A percentile compares a stretch with the other conserved stretches of the same genome.
These are phyloP conservation scores for Lactarius indigo DNA, from an alignment of 768 basidiomycete genomes.

Conservation along the genomic window DNA sequence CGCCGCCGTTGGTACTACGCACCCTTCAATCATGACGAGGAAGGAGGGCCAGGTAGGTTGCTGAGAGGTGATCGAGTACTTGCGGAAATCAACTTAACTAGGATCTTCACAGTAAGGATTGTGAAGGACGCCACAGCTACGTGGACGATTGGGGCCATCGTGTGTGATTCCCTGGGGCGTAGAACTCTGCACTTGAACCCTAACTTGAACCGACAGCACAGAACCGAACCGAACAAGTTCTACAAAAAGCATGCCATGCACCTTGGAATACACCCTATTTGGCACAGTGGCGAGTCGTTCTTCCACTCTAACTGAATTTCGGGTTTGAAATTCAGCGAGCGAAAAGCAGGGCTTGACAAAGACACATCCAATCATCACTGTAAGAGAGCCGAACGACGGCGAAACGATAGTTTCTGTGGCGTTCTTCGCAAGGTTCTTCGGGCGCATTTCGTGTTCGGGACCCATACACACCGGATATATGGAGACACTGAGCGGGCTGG, in stretches of 20 bases:
- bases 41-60: constrained; percentile 20
- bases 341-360: neutral
- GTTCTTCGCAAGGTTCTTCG: neutral
- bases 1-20: neutral
- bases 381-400: neutral
- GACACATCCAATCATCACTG: neutral
- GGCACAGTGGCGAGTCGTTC: no score
- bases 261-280: neutral
- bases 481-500: neutral
- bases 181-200: neutral
- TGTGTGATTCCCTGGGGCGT: neutral
- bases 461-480: neutral
- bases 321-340: neutral
- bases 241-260: neutral
- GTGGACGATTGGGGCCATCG: constrained; percentile 10
- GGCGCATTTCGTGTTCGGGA: neutral
- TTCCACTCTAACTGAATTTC: neutral
- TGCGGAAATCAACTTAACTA: constrained; percentile 11
- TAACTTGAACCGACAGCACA: neutral
- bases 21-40: constrained; percentile 22
- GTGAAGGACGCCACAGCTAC: constrained; percentile 11
- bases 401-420: neutral
- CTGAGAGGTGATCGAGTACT: constrained; percentile 9
- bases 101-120: constrained; percentile 6
- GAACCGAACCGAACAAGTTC: constrained; percentile 14